Conservation (phyloP, 352 stramenopile genomes). For the Pythium myriotylum region DNA sequence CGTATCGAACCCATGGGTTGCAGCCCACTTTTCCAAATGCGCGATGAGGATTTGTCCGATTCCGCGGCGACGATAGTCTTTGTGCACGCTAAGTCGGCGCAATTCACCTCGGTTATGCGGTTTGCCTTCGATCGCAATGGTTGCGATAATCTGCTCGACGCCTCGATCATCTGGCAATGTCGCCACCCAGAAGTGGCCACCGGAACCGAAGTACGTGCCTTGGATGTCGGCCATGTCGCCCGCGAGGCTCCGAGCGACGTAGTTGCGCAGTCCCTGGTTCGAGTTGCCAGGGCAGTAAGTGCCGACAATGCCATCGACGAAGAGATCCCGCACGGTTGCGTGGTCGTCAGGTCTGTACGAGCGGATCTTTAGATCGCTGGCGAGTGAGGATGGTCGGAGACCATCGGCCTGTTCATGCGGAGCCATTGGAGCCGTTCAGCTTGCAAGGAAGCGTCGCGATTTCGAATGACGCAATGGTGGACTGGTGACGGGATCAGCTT, state of each 20-base stretch:
- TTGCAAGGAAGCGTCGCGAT: not conserved
- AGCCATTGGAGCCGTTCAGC: not conserved
- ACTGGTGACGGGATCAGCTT: not conserved
- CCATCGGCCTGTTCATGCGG: not conserved
- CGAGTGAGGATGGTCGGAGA: too few species aligned
- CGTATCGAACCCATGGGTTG: slow-evolving; percentile 30
- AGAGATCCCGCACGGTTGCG: slow-evolving; percentile 21
- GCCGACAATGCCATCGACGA: slow-evolving; percentile 19
- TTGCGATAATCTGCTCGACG: slow-evolving; percentile 27
- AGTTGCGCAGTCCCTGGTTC: slow-evolving; percentile 18
- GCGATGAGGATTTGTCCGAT: slow-evolving; percentile 38
- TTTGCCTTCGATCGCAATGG: slow-evolving; percentile 43
- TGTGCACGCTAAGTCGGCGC: slow-evolving; percentile 42
- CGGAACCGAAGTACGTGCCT: slow-evolving; percentile 37
- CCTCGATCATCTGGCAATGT: not conserved
- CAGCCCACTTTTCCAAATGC: slow-evolving; percentile 47
- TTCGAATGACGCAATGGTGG: not conserved
- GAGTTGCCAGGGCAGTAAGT: slow-evolving; percentile 9
- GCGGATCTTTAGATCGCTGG: slow-evolving; percentile 18
- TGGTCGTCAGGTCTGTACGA: slow-evolving; percentile 22
- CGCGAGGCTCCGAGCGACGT: slow-evolving; percentile 24
- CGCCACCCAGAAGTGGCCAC: slow-evolving; percentile 21
- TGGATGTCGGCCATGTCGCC: slow-evolving; percentile 42
- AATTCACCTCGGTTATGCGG: slow-evolving; percentile 33
- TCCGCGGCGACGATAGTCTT: slow-evolving; percentile 34